These are phyloP conservation scores for Stephanocyclus meneghinianus DNA, from an alignment of 352 stramenopile genomes.

Conservation along the genomic window DNA sequence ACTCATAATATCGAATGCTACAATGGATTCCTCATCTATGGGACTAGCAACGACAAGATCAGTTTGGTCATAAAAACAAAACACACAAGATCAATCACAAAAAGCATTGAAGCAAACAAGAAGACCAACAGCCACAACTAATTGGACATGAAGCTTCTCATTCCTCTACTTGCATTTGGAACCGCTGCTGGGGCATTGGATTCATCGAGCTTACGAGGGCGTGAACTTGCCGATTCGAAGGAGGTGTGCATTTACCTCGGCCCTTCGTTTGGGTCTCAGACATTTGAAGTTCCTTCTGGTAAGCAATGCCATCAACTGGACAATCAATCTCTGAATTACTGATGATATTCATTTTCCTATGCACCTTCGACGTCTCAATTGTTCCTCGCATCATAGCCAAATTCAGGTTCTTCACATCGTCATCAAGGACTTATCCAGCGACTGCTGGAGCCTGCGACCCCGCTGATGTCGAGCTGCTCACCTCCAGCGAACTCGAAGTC, in stretches of 20 bases:
- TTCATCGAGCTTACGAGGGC: slow-evolving; percentile 1
- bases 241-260: slow-evolving; percentile 8
- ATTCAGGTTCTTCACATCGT: slow-evolving; percentile 13
- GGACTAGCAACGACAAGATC: neutral
- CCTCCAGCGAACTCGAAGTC: neutral
- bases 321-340: neutral
- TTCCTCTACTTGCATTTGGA: neutral
- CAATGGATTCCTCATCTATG: neutral
- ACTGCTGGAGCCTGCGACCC: neutral
- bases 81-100: slow-evolving; percentile 3
- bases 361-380: neutral
- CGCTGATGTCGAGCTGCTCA: neutral
- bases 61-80: slow-evolving; percentile 7
- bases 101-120: neutral
- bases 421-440: neutral
- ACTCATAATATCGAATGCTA: neutral
- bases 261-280: slow-evolving; percentile 2
- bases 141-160: slow-evolving; percentile 5
- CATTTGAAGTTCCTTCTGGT: slow-evolving; percentile 14
- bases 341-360: neutral
- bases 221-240: neutral
- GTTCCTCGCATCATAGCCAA: neutral
- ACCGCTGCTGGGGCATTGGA: neutral
- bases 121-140: neutral
- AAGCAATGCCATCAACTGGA: neutral